Conservation (phyloP, 2,329 filamentous ascomycete species). For the Ophiostoma sp. region DNA sequence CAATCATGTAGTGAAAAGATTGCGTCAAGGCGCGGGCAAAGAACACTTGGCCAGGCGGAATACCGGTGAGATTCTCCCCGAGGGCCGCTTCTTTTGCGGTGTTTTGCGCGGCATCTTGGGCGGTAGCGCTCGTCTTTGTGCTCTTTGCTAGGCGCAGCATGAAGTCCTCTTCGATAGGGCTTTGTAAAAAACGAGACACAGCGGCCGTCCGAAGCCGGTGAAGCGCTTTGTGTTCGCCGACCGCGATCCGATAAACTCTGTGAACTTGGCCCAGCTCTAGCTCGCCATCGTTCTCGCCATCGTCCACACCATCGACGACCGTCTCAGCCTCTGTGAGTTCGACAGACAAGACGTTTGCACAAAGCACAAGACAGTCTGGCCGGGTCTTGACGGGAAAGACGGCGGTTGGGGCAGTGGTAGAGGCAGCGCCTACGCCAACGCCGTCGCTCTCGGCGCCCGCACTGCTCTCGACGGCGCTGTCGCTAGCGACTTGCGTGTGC, state of each 20-base stretch:
- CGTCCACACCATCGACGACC: not conserved
- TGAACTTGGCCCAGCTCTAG: not conserved
- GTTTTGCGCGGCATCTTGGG: too few relatives aligned
- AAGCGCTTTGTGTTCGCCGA: too few relatives aligned
- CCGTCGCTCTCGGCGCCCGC: not conserved
- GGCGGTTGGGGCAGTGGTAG: too few relatives aligned
- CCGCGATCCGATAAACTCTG: too few relatives aligned
- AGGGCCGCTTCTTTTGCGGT: not conserved
- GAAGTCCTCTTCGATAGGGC: not conserved
- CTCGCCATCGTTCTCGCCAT: constrained; percentile 1
- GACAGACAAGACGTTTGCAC: constrained; percentile 15
- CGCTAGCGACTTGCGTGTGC: not conserved
- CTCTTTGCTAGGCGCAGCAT: constrained; percentile 15
- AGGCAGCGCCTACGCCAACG: not conserved
- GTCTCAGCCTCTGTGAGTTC: not conserved
- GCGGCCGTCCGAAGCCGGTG: too few relatives aligned
- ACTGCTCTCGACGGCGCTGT: not conserved
- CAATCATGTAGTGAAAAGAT: constrained; percentile 22
- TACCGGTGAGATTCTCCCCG: not conserved
- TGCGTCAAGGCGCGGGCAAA: constrained; percentile 20
- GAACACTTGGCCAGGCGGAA: constrained; percentile 19
- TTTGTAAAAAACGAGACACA: too few relatives aligned
- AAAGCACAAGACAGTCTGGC: constrained; percentile 23
- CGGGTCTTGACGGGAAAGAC: constrained; percentile 20
- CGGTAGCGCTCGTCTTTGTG: not conserved